Conservation (phyloP, 2,329 filamentous ascomycete species). For the Ceratocystis variospora region DNA sequence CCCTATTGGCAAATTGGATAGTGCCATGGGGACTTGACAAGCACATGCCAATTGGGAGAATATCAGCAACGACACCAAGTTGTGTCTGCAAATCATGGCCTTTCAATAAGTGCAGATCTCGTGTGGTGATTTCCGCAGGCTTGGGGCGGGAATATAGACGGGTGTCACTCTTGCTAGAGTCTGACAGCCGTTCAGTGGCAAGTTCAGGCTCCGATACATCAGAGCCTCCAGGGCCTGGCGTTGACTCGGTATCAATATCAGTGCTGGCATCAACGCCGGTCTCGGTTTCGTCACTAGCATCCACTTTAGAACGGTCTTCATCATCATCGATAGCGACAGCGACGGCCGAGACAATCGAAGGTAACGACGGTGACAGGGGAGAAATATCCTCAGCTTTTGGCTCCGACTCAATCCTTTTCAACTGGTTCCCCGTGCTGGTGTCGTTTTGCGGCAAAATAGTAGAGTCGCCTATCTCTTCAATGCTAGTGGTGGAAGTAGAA, state of each 20-base stretch:
- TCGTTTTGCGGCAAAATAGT: conserved; percentile 10
- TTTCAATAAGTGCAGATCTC: not conserved
- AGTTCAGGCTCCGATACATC: not conserved
- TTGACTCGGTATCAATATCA: not conserved
- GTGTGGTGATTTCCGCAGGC: not conserved
- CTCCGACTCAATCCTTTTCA: not conserved
- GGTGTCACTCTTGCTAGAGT: not conserved
- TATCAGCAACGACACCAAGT: conserved; percentile 58
- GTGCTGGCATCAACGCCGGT: not conserved
- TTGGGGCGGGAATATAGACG: not conserved
- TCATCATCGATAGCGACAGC: no score
- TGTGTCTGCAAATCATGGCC: conserved; percentile 31
- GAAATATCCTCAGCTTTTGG: not conserved
- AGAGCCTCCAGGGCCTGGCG: not conserved
- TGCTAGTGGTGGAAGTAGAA: conserved; percentile 17
- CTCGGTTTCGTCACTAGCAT: no score
- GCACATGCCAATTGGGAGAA: conserved; percentile 61
- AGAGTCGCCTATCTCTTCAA: not conserved
- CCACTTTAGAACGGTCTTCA: no score
- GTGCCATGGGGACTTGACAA: conserved; percentile 51
- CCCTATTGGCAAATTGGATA: conserved; percentile 58
- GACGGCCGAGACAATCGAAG: not conserved
- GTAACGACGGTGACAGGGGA: not conserved
- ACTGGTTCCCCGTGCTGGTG: not conserved
- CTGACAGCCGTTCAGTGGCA: not conserved